These are phyloP conservation scores for Candida ortonii DNA, from an alignment of 805 yeast genomes.

Conservation along the genomic window DNA sequence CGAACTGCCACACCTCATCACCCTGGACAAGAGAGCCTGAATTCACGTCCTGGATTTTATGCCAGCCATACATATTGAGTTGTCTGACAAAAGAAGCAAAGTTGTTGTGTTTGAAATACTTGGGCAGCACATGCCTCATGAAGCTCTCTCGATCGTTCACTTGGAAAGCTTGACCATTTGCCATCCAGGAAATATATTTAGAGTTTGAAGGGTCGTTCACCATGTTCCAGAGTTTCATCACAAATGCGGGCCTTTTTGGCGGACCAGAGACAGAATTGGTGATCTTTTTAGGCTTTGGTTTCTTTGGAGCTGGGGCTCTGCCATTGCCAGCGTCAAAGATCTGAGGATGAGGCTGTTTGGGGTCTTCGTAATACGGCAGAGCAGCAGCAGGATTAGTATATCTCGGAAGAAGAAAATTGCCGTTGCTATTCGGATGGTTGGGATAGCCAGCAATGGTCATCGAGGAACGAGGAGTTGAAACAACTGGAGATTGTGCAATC, in stretches of 20 bases:
- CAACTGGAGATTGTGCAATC: constrained; percentile 10
- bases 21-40: constrained; percentile 63
- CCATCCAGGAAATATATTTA: constrained; percentile 77
- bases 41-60: constrained; percentile 89
- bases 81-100: constrained; percentile 96
- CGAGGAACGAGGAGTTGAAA: constrained; percentile 16
- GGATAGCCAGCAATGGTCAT: constrained; percentile 8
- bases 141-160: constrained; percentile 82
- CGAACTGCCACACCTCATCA: constrained; percentile 89
- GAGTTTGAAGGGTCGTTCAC: constrained; percentile 75
- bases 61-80: constrained; percentile 98
- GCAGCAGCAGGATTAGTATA: constrained; percentile 11
- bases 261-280: constrained; percentile 21
- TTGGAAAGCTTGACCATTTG: constrained; percentile 81
- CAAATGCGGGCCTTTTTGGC: constrained; percentile 82
- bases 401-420: constrained; percentile 13
- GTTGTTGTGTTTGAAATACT: constrained; percentile 91
- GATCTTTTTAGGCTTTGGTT: constrained; percentile 25
- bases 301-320: constrained; percentile 16
- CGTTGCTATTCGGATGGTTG: constrained; percentile 8
- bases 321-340: constrained; percentile 1
- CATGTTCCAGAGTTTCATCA: constrained; percentile 93
- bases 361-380: constrained; percentile 15
- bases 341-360: constrained; percentile 6
- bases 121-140: constrained; percentile 80